These are phyloP conservation scores for Malus orientalis DNA, from an alignment of 306 rosid genomes.

Conservation along the genomic window DNA sequence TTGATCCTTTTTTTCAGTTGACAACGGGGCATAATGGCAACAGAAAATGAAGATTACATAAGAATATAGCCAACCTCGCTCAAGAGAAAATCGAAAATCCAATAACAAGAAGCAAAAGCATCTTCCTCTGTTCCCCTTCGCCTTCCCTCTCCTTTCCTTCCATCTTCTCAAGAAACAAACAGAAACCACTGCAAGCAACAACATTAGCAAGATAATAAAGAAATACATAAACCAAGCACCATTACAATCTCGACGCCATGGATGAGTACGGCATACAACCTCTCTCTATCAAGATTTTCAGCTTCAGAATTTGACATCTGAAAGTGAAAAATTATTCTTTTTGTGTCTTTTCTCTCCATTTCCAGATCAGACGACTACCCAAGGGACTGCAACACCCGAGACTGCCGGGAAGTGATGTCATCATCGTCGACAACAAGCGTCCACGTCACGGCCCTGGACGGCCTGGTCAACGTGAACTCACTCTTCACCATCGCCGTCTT, in stretches of 20 bases:
- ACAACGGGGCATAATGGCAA: too few relatives aligned
- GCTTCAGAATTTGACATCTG: background rate
- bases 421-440: slow-evolving; percentile 59
- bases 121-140: slow-evolving; percentile 6
- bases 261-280: slow-evolving; percentile 7
- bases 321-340: background rate
- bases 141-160: background rate
- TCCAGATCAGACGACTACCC: slow-evolving; percentile 56
- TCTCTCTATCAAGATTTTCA: background rate
- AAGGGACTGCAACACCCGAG: slow-evolving; percentile 22
- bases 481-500: slow-evolving; percentile 93
- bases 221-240: background rate
- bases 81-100: too few relatives aligned
- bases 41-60: too few relatives aligned
- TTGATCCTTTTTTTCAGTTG: too few relatives aligned
- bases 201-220: background rate
- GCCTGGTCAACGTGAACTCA: slow-evolving; percentile 79
- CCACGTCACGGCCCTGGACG: slow-evolving; percentile 86
- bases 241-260: slow-evolving; percentile 8
- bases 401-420: slow-evolving; percentile 3
- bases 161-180: background rate
- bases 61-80: too few relatives aligned
- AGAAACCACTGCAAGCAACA: background rate
- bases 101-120: slow-evolving; percentile 12
- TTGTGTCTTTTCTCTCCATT: background rate